phyloP scores from a whole-genome alignment of 2,329 filamentous ascomycete genomes.

The Aspergillus sp. region DNA sequence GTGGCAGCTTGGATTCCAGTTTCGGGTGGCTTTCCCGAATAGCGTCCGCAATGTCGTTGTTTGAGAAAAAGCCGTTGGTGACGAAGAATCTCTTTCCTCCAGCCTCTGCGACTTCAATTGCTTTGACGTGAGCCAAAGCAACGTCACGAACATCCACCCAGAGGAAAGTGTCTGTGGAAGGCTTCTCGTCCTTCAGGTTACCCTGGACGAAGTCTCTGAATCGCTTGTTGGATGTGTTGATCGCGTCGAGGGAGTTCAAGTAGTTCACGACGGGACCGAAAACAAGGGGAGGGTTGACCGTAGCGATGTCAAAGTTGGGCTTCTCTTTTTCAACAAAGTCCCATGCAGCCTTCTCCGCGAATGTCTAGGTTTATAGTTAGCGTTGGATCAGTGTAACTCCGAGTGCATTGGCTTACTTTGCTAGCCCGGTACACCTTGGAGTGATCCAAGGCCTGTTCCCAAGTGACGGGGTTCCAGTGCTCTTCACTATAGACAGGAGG shows the following conservation, averaged over 20 bases:
- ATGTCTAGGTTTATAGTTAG: constrained; percentile 27
- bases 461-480: constrained; percentile 40
- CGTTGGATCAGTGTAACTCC: not conserved
- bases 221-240: constrained; percentile 69
- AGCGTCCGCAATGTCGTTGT: constrained; percentile 37
- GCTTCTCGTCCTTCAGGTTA: constrained; percentile 51
- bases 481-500: constrained; percentile 31
- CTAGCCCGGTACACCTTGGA: constrained; percentile 42
- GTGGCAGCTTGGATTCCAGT: constrained; percentile 35
- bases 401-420: constrained; percentile 38
- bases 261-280: constrained; percentile 60
- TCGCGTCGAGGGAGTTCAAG: constrained; percentile 53
- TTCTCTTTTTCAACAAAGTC: constrained; percentile 51
- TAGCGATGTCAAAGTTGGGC: constrained; percentile 54
- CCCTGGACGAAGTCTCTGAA: constrained; percentile 59
- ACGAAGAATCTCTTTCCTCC: constrained; percentile 42
- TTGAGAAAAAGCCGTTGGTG: constrained; percentile 35
- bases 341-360: constrained; percentile 64
- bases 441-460: constrained; percentile 33
- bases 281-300: constrained; percentile 57
- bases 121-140: constrained; percentile 42
- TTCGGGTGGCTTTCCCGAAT: constrained; percentile 39
- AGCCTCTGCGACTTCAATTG: constrained; percentile 41
- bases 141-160: constrained; percentile 51
- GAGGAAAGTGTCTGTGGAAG: constrained; percentile 52